Base-by-base conservation (phyloP, 441 rosid species). In the Gossypium lobatum region DNA sequence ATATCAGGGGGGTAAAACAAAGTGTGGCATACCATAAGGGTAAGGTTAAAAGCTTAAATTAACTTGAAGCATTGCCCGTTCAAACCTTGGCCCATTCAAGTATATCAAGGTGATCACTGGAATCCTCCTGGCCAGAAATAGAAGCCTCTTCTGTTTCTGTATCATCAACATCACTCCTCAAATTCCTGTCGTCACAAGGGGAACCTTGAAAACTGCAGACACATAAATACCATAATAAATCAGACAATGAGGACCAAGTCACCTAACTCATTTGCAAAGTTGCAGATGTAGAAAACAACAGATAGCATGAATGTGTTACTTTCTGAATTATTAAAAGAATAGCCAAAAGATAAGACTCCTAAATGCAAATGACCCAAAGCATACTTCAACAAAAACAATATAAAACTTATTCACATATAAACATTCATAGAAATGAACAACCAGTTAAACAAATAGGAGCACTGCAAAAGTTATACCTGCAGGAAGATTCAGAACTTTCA, bases 21-120 rank as follows among this genome's bases (percentile, higher is more conserved):
- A 4, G 46, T 4, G 42, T 10, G 60, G 46, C 61, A 69, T 53
- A 4, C 48, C 48, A 52, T 8, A 67, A 28, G 61, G 72, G 37
- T 7, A 59, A 78, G 28, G 50, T 61, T 54, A 20, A 28, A 61
- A 39, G 72, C 71, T 57, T 23, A 68, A 50, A 50, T 26, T 17
- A 64, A 28, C 46, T 52, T 69, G 18, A 69, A 69, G 17, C 16
- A 53, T 26, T 23, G 11, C 37, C 17, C 11, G 69, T 64, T 69
- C 79, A 82, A 76, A 95, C 99, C 99, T 93, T 90, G 65, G 97
- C 95, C 99, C 93, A 90, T 83, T 87, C 94, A 82, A 91, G 96
- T 74, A 95, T 87, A 83, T 90, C 93, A 78, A 74, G 79, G 73
- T 79, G 87, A 81, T 86, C 83, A 81, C 76, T 82, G 34, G 83